phyloP scores from a whole-genome alignment of 1,284 basidiomycete genomes.

The Leccinum discolor region DNA sequence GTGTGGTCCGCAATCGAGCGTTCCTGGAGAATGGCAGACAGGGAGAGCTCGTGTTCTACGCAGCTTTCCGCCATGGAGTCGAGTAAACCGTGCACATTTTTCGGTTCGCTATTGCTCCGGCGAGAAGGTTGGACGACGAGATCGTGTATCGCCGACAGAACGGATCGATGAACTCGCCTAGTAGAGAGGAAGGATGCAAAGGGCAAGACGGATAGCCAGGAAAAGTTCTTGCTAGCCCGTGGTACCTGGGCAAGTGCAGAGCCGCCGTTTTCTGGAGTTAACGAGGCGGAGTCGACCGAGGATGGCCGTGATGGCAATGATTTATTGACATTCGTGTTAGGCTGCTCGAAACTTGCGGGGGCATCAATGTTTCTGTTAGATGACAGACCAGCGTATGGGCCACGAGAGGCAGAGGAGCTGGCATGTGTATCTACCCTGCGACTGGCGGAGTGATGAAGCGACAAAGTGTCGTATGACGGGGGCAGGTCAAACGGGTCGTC shows the following conservation, averaged over 20 bases:
- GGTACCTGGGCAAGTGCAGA: neutral
- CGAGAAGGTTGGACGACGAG: conserved; percentile 34
- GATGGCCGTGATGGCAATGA: neutral
- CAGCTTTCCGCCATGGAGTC: conserved; percentile 48
- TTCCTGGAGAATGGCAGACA: conserved; percentile 59
- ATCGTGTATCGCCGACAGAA: conserved; percentile 46
- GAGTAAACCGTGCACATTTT: conserved; percentile 34
- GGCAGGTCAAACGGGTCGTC: conserved; percentile 9
- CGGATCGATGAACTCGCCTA: conserved; percentile 41
- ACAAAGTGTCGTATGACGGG: conserved; percentile 21
- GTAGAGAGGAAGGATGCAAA: conserved; percentile 36
- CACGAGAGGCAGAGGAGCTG: neutral
- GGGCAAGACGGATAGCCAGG: conserved; percentile 33
- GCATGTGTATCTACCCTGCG: neutral
- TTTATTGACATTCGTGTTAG: neutral
- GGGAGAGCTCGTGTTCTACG: conserved; percentile 38
- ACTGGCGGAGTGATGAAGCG: conserved; percentile 3
- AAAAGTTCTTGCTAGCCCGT: conserved; percentile 10
- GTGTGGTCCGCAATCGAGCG: conserved; percentile 61
- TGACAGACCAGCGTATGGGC: neutral
- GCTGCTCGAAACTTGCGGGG: neutral
- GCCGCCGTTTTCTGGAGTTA: neutral
- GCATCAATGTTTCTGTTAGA: neutral
- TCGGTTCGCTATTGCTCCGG: neutral
- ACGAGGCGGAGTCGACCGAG: neutral